Base-by-base conservation (phyloP, 768 basidiomycete genomes). In the Kwoniella dejecticola region DNA sequence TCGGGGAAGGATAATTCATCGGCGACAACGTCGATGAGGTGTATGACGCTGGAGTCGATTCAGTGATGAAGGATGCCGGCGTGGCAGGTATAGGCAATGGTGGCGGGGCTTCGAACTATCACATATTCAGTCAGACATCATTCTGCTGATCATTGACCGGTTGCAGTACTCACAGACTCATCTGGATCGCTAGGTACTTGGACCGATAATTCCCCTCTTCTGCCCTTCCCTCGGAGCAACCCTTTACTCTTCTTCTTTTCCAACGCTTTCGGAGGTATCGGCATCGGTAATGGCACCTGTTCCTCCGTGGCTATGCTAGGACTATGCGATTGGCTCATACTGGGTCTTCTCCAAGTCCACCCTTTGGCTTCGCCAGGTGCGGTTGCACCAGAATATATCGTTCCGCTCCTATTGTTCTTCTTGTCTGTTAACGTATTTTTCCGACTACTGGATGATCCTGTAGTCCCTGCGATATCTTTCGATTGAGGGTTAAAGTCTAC, bases 201-300 rank as follows among this genome's bases (percentile, higher is more conserved):
- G 2, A 74, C 66, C 31, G 56, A 61, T 38, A 74, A 46, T 42
- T 74, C 72, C 1, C 72, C 70, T 49, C 61, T 64, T 44, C 70
- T 47, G 3, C 73, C 70, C 42, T 66, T 71, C n/a, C 70, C 73
- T 31, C 59, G 56, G 27, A 75, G 44, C 33, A 44, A 57, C 21
- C 60, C 60, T 44, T 60, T 63, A 36, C 70, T 71, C 44, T 65
- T 63, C 58, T 70, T 64, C 63, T 70, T 67, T 57, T 64, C 60
- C 33, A 70, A 52, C 1, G 38, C 48, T 21, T 61, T 64, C 6
- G 48, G 48, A 50, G 48, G 48, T 31, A 31, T 30, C 19, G 46
- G 21, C 46, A 53, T 12, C 12, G 48, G 48, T 31, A 48, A 15
- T 4, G 50, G 47, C 27, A 41, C 38, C 40, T 64, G 58, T 27